Evolutionary conservation across 306 rosid genomes (phyloP).

Genomic region (Sophora flavescens): DNA sequence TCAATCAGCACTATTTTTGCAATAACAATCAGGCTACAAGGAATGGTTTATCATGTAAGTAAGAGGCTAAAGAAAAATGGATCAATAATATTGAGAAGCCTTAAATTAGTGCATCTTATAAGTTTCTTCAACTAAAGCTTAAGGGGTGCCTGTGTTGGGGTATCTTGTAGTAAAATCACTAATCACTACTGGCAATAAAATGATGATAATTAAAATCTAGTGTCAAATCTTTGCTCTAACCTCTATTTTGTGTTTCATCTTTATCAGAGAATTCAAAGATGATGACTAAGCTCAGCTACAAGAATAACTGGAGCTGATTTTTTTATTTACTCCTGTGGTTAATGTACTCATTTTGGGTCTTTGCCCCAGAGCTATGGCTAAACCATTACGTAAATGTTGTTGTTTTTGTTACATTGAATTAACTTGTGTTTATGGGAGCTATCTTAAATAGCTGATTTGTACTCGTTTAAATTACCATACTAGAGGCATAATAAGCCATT

Average conservation of each 20-base stretch:
- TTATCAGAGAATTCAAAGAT: slow-evolving; percentile 90
- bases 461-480: background rate
- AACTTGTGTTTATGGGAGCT: background rate
- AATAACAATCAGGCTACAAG: background rate
- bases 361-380: slow-evolving; percentile 5
- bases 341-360: slow-evolving; percentile 42
- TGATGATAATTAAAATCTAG: background rate
- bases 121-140: slow-evolving; percentile 19
- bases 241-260: slow-evolving; percentile 32
- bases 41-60: background rate
- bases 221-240: slow-evolving; percentile 15
- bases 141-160: background rate
- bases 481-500: slow-evolving; percentile 21
- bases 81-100: background rate
- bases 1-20: background rate
- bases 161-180: slow-evolving; percentile 12
- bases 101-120: background rate
- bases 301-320: slow-evolving; percentile 47
- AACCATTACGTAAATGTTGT: background rate
- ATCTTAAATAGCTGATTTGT: background rate
- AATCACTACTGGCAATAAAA: background rate
- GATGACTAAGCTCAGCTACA: slow-evolving; percentile 67
- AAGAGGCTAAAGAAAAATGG: slow-evolving; percentile 16
- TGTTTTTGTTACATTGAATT: background rate
- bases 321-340: slow-evolving; percentile 44